Conservation (phyloP, 306 rosid genomes). For the Begonia peltatifolia region DNA sequence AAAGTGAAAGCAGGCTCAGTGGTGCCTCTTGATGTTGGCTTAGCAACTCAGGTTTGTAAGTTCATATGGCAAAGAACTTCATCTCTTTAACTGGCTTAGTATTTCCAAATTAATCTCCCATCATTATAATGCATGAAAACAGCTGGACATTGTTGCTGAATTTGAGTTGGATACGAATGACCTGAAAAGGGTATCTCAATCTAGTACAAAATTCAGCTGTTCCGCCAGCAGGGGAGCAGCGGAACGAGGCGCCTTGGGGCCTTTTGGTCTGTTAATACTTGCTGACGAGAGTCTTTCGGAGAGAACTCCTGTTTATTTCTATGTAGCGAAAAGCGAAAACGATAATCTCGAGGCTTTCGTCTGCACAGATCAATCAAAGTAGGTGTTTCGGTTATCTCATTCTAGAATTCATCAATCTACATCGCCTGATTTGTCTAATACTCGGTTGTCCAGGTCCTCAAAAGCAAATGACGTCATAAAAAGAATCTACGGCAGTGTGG, state of each 20-base stretch:
- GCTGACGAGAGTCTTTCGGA: conserved; percentile 60
- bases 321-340: conserved; percentile 39
- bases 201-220: conserved; percentile 39
- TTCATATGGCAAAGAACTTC: too few species aligned
- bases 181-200: conserved; percentile 19
- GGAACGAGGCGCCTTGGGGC: conserved; percentile 68
- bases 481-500: conserved; percentile 38
- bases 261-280: conserved; percentile 72
- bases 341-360: conserved; percentile 46
- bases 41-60: conserved; percentile 63
- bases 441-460: conserved; percentile 41
- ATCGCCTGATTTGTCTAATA: neutral
- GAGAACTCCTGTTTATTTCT: conserved; percentile 68
- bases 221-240: conserved; percentile 42
- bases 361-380: conserved; percentile 79
- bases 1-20: conserved; percentile 46
- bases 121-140: neutral
- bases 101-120: too few species aligned
- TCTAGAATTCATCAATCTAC: neutral
- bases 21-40: conserved; percentile 35
- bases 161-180: conserved; percentile 64
- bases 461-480: conserved; percentile 54
- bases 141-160: conserved; percentile 74
- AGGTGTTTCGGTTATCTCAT: neutral
- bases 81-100: too few species aligned